Evolutionary conservation across 2,329 filamentous ascomycete species (phyloP), one percentile per base, ranked within the genome.

Genomic region (Ophiostoma triangulosporum): DNA sequence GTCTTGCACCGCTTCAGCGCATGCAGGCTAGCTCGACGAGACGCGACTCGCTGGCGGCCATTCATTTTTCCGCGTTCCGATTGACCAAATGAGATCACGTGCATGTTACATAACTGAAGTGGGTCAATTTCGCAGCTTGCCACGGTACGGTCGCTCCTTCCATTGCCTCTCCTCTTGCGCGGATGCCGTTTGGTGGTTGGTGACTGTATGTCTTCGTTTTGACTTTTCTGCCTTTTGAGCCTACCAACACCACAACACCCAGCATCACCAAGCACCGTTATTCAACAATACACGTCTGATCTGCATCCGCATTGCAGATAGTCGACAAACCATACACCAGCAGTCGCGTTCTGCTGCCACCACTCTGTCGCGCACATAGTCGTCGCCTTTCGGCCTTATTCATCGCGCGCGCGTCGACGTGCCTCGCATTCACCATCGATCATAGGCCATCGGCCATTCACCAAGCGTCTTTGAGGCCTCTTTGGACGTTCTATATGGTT

Each of bases 401-500:
- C n/a, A 17, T 36, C 38, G 12, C 38, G 11, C 38, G 38, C 38
- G 32, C 43, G 17, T 7, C 38, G 36, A 32, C 31, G 3, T 3
- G 26, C 35, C 35, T 50, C 51, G 45, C 22, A 29, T 29, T 12
- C 24, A 27, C 6, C 14, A 26, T n/a, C 22, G 14, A 26, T 24
- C 24, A 22, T 22, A 17, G 6, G 12, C 40, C 40, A 24, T 26
- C 22, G 5, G 11, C 22, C 22, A 26, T 11, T 29, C 43, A 46
- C 43, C 26, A 17, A n/a, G 43, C n/a, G 43, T 11, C 43, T 26
- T 29, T 15, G 15, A n/a, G 24, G 43, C 3, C n/a, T 29, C 22
- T 8, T 38, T 36, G 51, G 26, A 53, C 40, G 38, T 6, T 50
- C 51, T 57, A 55, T 22, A 60, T 60, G 58, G 55, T 54, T 20